Evolutionary conservation across 371 early-diverging fungal species (phyloP), one percentile per base, ranked within the genome.

Genomic region (Catenaria anguillulae): DNA sequence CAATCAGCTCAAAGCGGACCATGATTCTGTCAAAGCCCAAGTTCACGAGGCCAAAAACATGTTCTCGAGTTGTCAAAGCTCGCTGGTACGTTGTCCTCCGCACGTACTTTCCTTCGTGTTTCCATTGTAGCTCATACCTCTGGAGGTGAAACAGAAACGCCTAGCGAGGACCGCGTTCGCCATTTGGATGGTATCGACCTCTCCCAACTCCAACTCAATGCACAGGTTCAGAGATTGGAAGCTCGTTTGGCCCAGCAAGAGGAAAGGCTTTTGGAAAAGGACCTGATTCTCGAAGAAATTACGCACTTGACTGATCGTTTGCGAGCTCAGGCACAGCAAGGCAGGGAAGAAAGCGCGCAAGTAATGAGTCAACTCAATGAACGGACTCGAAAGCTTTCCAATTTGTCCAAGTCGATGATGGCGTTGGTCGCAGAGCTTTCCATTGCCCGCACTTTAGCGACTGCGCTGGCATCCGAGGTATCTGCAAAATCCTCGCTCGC

Each of bases 221-320:
- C 70, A 46, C 74, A 73, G 52, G 74, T 80, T 34, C 64, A 68
- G 26, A 62, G 65, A 21, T 36, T 80, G 52, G 80, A 80, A 59
- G 68, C 66, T 61, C 42, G 68, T 60, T 64, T 80, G 33, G 76
- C 77, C 15, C 70, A 72, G 56, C 78, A 72, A 56, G 80, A 80
- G 74, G 77, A 79, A 56, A 65, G 66, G 29, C 60, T 80, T 34
- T 58, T 80, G 17, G 80, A 80, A 65, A 79, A 79, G 61, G 77
- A 79, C 62, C 66, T 80, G 35, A 65, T 77, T 35, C 66, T 77
- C 12, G 75, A 73, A 52, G 79, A 80, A 63, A 71, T 79, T 5
- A 67, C 67, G 19, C 68, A 70, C 0, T 66, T 80, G 24, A 73
- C 73, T 0, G 63, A 66, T 17, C 64, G 80, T 21, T 62, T 79